These are phyloP conservation scores for Aspergillus ibericus DNA, from an alignment of 2,329 filamentous ascomycete species.

Conservation along the genomic window DNA sequence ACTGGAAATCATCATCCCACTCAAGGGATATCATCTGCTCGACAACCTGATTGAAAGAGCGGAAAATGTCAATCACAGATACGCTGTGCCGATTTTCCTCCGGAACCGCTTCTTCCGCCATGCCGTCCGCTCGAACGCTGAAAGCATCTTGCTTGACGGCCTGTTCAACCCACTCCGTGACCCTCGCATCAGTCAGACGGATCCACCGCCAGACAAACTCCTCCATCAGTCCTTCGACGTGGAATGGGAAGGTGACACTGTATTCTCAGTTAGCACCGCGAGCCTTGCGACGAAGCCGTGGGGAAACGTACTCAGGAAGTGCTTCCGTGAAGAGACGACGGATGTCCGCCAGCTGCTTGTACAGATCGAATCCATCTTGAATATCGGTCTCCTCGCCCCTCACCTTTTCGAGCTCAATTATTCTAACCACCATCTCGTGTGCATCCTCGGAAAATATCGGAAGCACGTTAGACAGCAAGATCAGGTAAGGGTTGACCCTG, in stretches of 20 bases:
- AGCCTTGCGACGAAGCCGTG: neutral
- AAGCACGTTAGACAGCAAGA: constrained; percentile 79
- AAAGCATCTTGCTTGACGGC: constrained; percentile 91
- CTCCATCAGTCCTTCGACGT: constrained; percentile 80
- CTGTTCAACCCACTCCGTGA: constrained; percentile 81
- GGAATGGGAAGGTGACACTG: constrained; percentile 72
- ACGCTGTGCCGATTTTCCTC: constrained; percentile 89
- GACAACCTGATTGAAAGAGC: constrained; percentile 87
- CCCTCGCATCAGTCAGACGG: constrained; percentile 71
- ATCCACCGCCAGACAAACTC: constrained; percentile 98
- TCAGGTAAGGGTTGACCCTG: constrained; percentile 61
- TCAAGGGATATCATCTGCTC: constrained; percentile 82
- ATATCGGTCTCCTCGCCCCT: constrained; percentile 75
- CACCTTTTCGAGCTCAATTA: constrained; percentile 70
- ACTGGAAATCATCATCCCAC: constrained; percentile 91
- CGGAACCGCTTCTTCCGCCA: constrained; percentile 61
- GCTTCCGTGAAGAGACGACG: constrained; percentile 75
- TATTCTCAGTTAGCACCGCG: constrained; percentile 21
- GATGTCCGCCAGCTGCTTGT: constrained; percentile 82
- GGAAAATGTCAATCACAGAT: constrained; percentile 90
- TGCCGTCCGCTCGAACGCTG: constrained; percentile 66
- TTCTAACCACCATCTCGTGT: constrained; percentile 76
- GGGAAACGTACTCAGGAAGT: constrained; percentile 57
- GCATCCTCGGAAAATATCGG: constrained; percentile 90
- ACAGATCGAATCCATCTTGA: constrained; percentile 91